Conservation (phyloP, 306 rosid species). For the Canavalia gladiata region DNA sequence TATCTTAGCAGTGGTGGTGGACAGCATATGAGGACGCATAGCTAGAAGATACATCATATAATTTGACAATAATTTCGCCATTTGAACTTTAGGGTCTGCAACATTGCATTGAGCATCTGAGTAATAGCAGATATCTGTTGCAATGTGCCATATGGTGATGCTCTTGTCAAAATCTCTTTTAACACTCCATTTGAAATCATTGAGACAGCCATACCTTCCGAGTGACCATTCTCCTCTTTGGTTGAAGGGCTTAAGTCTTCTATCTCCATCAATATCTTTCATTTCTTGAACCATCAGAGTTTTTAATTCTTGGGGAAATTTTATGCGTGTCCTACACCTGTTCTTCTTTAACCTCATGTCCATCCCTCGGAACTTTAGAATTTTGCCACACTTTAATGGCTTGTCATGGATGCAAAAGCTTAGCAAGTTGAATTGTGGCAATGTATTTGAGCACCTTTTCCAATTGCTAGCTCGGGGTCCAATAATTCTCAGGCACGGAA, state of each 20-base stretch:
- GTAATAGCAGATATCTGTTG: slow-evolving; percentile 69
- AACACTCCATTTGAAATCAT: slow-evolving; percentile 52
- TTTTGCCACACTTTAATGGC: slow-evolving; percentile 46
- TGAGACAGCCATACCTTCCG: slow-evolving; percentile 55
- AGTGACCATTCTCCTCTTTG: slow-evolving; percentile 69
- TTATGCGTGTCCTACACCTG: slow-evolving; percentile 39
- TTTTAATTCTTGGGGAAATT: slow-evolving; percentile 52
- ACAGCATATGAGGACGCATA: slow-evolving; percentile 66
- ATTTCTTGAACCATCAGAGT: slow-evolving; percentile 58
- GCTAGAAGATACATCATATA: slow-evolving; percentile 79
- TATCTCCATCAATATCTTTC: slow-evolving; percentile 56
- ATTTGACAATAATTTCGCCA: slow-evolving; percentile 57
- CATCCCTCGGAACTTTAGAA: slow-evolving; percentile 50
- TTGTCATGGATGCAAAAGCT: slow-evolving; percentile 61
- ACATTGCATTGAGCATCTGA: slow-evolving; percentile 2
- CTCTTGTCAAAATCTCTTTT: slow-evolving; percentile 69
- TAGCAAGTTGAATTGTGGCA: slow-evolving; percentile 70
- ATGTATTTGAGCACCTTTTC: slow-evolving; percentile 76
- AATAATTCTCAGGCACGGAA: slow-evolving; percentile 54
- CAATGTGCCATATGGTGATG: slow-evolving; percentile 77
- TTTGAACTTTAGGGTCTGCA: slow-evolving; percentile 38
- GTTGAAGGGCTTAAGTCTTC: slow-evolving; percentile 55
- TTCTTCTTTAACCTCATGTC: slow-evolving; percentile 54
- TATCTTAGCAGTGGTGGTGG: slow-evolving; percentile 58
- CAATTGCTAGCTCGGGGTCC: slow-evolving; percentile 50